Base-by-base conservation (phyloP, 2,329 filamentous ascomycete species). In the Parafenestella ontariensis region DNA sequence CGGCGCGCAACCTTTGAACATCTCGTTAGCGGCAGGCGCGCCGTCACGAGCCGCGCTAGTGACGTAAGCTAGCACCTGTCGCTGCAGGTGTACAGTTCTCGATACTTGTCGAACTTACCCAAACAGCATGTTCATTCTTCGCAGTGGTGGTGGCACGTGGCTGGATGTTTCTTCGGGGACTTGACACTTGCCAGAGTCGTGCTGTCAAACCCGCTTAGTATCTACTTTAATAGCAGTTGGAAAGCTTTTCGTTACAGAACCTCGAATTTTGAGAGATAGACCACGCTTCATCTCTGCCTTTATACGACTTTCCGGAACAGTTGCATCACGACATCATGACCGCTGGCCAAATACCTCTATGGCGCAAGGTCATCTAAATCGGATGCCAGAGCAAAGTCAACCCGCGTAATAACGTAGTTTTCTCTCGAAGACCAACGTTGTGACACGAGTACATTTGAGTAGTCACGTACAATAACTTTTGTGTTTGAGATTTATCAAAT, bases 321-420 rank as follows among this genome's bases (percentile, higher is more conserved):
- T 46, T 24, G 58, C 62, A 59, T 65, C 62, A 33, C 61, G 58
- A 68, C 65, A 68, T 68, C 65, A 67, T 67, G 65, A 54, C 61
- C 59, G 49, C 61, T 50, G 41, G 44, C 36, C 52, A 17, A 54
- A 21, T 40, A 39, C 50, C 54, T 47, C 55, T 52, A 44, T 65
- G 56, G 52, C 36, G 60, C 54, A 29, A 51, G 33, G 53, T 54
- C 65, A 68, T 65, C 65, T 68, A 68, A 67, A 68, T 45, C 56
- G 65, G 65, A 59, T 68, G 65, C 64, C 13, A 68, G 54, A 68
- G 11, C 17, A 59, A 60, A 42, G 11, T n/a, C 13, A 54, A 42
- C 46, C 48, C 51, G 37, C 10, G 13, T 3, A 11, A 39, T 20
- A 26, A 46, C 20, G 15, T 50, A 40, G 45, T 45, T 39, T 46